Percentiles rank a stretch among this genome's conserved stretches.
Conservation (phyloP, 2,329 filamentous ascomycete species). For the Diaporthe australafricana region DNA sequence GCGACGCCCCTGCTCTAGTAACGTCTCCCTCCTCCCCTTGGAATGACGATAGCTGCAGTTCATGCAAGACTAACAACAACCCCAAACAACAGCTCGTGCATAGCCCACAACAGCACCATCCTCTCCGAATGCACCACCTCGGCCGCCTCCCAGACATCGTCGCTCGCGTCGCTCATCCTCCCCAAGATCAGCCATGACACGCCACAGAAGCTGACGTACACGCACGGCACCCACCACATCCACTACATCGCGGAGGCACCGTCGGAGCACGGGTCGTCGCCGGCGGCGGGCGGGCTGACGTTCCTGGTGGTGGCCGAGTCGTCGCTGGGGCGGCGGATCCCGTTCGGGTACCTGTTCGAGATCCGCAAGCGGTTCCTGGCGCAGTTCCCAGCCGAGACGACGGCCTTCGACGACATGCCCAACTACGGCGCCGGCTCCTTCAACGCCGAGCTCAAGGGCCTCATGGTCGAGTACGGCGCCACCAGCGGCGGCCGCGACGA, state of each 20-base stretch:
- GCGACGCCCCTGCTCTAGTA: conserved; percentile 81
- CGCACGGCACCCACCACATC: conserved; percentile 90
- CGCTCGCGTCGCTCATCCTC: conserved; percentile 91
- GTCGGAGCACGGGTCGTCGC: conserved; percentile 70
- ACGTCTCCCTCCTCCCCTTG: conserved; percentile 44
- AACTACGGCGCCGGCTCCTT: conserved; percentile 92
- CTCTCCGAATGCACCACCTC: conserved; percentile 92
- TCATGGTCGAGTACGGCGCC: conserved; percentile 89
- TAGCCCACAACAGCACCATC: conserved; percentile 93
- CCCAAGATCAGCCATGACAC: conserved; percentile 89
- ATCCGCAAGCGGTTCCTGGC: conserved; percentile 88
- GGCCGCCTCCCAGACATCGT: conserved; percentile 83
- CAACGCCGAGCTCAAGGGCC: conserved; percentile 79
- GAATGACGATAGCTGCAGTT: conserved; percentile 14
- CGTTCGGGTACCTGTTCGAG: conserved; percentile 92
- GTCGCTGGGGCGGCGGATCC: conserved; percentile 85
- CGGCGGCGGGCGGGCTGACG: conserved; percentile 80
- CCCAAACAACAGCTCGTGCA: conserved; percentile 77
- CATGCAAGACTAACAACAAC: conserved; percentile 36
- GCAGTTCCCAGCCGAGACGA: conserved; percentile 72
- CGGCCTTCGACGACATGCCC: conserved; percentile 81
- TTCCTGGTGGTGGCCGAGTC: conserved; percentile 91
- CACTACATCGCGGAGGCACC: conserved; percentile 94
- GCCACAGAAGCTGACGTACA: conserved; percentile 92
- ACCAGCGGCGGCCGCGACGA: conserved; percentile 81